A percentile compares a stretch with the other conserved stretches of the same genome.
Conservation (phyloP, 441 rosid genomes). For the Mallotus japonicus region DNA sequence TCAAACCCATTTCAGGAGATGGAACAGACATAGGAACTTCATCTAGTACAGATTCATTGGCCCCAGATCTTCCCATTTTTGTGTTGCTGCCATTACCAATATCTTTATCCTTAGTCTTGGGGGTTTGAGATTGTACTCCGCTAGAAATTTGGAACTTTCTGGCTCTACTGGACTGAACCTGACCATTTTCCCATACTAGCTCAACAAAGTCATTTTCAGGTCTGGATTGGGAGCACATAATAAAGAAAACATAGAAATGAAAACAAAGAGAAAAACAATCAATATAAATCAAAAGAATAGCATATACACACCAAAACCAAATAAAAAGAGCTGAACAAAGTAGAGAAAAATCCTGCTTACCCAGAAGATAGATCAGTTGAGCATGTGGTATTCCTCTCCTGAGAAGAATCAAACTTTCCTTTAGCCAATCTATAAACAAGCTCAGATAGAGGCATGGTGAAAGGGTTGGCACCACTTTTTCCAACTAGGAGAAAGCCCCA, state of each 20-base stretch:
- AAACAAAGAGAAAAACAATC: constrained; percentile 2
- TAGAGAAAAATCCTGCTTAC: constrained; percentile 44
- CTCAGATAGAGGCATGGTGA: constrained; percentile 82
- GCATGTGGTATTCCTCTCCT: constrained; percentile 39
- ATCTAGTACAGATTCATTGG: constrained; percentile 33
- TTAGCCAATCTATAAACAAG: constrained; percentile 45
- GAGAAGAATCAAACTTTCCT: constrained; percentile 51
- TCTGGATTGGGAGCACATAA: constrained; percentile 36
- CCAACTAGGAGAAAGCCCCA: constrained; percentile 18
- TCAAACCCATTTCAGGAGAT: constrained; percentile 48
- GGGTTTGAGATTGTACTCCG: constrained; percentile 30
- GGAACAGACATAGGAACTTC: constrained; percentile 55
- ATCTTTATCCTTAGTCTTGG: constrained; percentile 40
- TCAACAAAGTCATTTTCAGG: constrained; percentile 64
- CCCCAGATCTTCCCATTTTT: constrained; percentile 34
- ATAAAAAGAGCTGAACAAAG: background rate
- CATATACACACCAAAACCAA: background rate
- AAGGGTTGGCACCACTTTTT: constrained; percentile 20
- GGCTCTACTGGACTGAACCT: constrained; percentile 55
- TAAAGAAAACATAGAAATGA: background rate
- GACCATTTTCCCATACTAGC: constrained; percentile 83
- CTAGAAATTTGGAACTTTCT: constrained; percentile 35
- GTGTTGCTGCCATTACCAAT: constrained; percentile 29
- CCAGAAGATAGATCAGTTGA: constrained; percentile 44
- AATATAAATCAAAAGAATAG: background rate